Evolutionary conservation across 2,329 filamentous ascomycete genomes (phyloP), one percentile per base, ranked within the genome.

Genomic region (Beauveria rudraprayagi): DNA sequence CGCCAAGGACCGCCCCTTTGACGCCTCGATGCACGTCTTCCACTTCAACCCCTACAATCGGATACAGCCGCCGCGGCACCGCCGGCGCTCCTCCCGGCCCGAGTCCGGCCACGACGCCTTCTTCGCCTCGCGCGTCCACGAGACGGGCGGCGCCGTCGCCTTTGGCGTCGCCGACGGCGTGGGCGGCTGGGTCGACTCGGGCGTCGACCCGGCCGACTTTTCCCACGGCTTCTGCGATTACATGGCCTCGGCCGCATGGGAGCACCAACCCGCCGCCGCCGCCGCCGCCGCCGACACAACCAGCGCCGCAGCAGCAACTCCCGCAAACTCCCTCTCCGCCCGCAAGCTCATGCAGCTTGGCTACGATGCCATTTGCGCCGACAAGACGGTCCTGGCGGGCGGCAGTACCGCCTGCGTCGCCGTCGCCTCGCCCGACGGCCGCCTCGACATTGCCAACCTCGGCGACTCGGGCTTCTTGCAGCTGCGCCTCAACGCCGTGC

Each of bases 401-500:
- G 93, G 94, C 17, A 95, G 91, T 71, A 99, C 94, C 5, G 94
- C 94, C 28, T 92, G 91, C 66, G 84, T 99, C n/a, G 93, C 86
- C 14, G 81, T 96, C 51, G 88, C 88, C 26, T 80, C 84, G 57
- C 82, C 84, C 1, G 82, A 90, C 67, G 94, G 94, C 14, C 82
- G 77, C 34, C 78, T 97, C 51, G 90, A 96, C 70, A 86, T 96
- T 59, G 94, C 94, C 63, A 99, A 99, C 75, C 81, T 99, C 40
- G 94, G 94, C 65, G 94, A 99, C 76, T 97, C 92, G 28, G 94
- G 94, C 37, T 97, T 92, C 72, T 82, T 97, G 61, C 88, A 96
- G 64, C 80, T 97, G 63, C 86, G 92, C 16, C 83, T 91, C 28
- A 95, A 93, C 66, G 91, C 89, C 16, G 90, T 99, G 37, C 88